Evolutionary conservation across 2,329 filamentous ascomycete genomes (phyloP), one percentile per base, ranked within the genome.

Genomic region (Curvularia sp.): DNA sequence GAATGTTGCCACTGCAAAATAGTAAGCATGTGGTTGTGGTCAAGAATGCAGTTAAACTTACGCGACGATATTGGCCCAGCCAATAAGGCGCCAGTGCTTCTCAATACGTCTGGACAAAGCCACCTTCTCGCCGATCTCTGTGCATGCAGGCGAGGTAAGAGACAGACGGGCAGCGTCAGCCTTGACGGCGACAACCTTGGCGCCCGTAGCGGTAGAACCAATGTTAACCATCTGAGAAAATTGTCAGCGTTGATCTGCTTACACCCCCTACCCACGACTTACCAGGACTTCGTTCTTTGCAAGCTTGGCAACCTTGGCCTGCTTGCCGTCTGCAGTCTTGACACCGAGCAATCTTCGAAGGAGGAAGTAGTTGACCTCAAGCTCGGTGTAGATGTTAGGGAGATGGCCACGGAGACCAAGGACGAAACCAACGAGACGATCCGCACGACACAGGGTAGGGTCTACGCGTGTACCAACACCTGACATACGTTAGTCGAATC

Each of bases 281-380:
- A 75, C 72, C 49, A 99, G 89, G 74, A 98, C 93, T 80, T 99
- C 95, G 81, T 97, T 97, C 88, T 98, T 99, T 57, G 93, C 85
- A 66, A 99, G 85, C 84, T 99, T 99, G 72, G 93, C 93, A 68
- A 99, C 95, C 89, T 99, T 99, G 75, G 94, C 94, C 82, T 98
- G 95, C 85, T 99, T 99, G 78, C 95, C 95, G 70, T 99, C 95
- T 63, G 94, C 93, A 46, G 95, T 97, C 83, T 96, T 93, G 73
- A 99, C 95, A 87, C 95, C 95, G 56, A 99, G 87, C 63, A 99
- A 85, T 72, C 95, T 87, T 72, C 94, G 91, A 64, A 99, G 89
- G 61, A 99, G 86, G 86, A 98, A 99, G 85, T 98, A 99, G 87
- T 98, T 98, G 65, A 77, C 93, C 82, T 99, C 95, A 61, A 99